Evolutionary conservation across 106 monocot species (phyloP).

Genomic region (Posidonia australis): DNA sequence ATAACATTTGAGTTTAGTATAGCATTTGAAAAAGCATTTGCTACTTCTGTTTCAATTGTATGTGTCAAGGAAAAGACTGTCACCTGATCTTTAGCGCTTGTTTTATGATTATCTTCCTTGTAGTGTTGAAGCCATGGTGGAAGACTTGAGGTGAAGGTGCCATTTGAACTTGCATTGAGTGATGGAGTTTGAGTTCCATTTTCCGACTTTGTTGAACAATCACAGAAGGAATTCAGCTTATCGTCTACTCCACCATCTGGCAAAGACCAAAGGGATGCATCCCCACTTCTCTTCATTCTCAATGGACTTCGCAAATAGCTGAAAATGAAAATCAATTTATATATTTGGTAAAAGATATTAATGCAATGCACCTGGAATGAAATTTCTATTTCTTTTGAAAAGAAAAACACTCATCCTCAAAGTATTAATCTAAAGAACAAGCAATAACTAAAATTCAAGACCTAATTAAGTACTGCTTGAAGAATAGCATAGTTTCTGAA

Average conservation of each 20-base stretch:
- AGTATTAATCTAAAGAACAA: no score
- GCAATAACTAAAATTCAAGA: no score
- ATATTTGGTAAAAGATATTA: no score
- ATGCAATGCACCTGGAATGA: neutral
- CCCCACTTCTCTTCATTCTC: constrained; percentile 5
- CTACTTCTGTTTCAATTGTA: neutral
- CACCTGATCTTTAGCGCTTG: constrained; percentile 11
- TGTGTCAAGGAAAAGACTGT: neutral
- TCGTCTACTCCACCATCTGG: neutral
- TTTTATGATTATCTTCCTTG: constrained; percentile 36
- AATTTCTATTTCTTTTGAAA: neutral
- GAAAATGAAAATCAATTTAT: neutral
- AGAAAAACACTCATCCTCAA: no score
- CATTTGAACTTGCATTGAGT: constrained; percentile 6
- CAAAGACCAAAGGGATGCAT: constrained; percentile 7
- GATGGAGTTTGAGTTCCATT: constrained; percentile 12
- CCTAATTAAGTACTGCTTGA: no score
- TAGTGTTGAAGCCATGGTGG: constrained; percentile 67
- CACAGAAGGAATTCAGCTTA: neutral
- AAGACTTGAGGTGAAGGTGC: constrained; percentile 21
- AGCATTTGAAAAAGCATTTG: no score
- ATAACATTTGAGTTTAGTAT: no score
- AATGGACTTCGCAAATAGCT: constrained; percentile 9
- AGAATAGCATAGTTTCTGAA: no score
- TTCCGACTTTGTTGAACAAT: constrained; percentile 21